Base-by-base conservation (phyloP, 2,329 filamentous ascomycete species). In the Zymoseptoria crescenta region DNA sequence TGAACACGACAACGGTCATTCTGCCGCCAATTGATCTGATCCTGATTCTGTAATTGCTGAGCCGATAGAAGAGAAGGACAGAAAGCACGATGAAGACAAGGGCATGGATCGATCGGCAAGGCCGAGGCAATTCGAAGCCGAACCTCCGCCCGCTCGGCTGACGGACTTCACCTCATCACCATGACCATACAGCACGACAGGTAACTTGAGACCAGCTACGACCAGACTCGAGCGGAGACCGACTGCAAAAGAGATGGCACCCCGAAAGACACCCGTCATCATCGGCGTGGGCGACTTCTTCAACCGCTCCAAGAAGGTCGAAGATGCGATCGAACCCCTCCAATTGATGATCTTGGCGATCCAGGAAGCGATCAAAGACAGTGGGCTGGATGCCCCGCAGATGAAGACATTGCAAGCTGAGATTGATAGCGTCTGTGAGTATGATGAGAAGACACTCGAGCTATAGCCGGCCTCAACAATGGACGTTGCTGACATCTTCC, bases 261-360 rank as follows among this genome's bases (percentile, higher is more conserved):
- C 54, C n/a, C 56, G 61, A 45, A 64, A 63, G 10, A 70, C 68
- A 13, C 85, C 85, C 0, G 73, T 88, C 21, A 79, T 87, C 28
- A 77, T 88, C 54, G 85, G 84, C 29, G 81, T 87, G 0, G 84
- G 78, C 57, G 85, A 87, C 66, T 71, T 85, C 61, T 80, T 81
- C 60, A 87, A 87, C 68, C 78, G 79, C 54, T 81, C 81, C 2
- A 74, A 74, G 28, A 72, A 74, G 28, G 60, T 80, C 4, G 73
- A 78, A 60, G 77, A 83, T 69, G 82, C 83, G 7, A 75, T 80
- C 28, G 84, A 87, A 66, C 85, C 85, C 0, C 75, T 81, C 2
- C 72, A 80, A 21, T 71, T 87, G 4, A 87, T 87, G 72, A 69
- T 82, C 13, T 73, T 80, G 59, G 82, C 85, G 1, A 81, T 86